Evolutionary conservation across 2,329 filamentous ascomycete genomes (phyloP).

Genomic region (Trichoderma koningiopsis): DNA sequence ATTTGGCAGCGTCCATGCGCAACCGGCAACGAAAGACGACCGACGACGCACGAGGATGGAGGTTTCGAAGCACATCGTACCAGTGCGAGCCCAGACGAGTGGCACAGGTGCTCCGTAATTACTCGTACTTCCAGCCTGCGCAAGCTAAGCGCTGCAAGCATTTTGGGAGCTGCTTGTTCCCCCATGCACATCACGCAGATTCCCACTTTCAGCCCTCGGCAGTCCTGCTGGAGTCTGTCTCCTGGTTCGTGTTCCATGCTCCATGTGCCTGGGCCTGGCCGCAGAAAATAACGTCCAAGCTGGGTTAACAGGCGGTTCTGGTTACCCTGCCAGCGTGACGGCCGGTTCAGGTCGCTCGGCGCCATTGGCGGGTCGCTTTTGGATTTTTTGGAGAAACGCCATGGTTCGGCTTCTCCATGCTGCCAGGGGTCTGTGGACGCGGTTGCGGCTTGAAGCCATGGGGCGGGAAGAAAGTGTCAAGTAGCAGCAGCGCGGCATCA

Average conservation of each 20-base stretch:
- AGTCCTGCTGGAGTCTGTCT: background rate
- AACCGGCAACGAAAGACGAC: slow-evolving; percentile 16
- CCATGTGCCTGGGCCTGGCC: background rate
- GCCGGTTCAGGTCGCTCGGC: background rate
- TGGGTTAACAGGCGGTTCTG: background rate
- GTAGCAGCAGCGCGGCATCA: background rate
- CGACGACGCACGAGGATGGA: slow-evolving; percentile 20
- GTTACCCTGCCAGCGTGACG: slow-evolving; percentile 26
- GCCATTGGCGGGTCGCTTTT: background rate
- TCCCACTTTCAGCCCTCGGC: slow-evolving; percentile 1
- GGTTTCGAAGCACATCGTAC: slow-evolving; percentile 11
- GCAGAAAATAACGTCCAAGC: background rate
- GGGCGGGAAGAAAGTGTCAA: background rate
- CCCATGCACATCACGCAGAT: slow-evolving; percentile 15
- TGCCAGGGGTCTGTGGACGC: slow-evolving; percentile 19
- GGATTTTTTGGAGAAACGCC: slow-evolving; percentile 12
- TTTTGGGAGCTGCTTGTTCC: background rate
- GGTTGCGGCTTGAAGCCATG: slow-evolving; percentile 10
- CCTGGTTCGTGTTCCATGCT: background rate
- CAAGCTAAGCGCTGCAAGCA: background rate
- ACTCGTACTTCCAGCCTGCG: background rate
- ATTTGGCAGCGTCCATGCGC: background rate
- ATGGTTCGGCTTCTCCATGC: slow-evolving; percentile 20
- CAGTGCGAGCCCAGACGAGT: slow-evolving; percentile 10
- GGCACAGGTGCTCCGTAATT: background rate